A percentile compares a stretch with the other conserved stretches of the same genome.
Conservation (phyloP, 2,329 filamentous ascomycete species). For the Aspergillus novoparasiticus region DNA sequence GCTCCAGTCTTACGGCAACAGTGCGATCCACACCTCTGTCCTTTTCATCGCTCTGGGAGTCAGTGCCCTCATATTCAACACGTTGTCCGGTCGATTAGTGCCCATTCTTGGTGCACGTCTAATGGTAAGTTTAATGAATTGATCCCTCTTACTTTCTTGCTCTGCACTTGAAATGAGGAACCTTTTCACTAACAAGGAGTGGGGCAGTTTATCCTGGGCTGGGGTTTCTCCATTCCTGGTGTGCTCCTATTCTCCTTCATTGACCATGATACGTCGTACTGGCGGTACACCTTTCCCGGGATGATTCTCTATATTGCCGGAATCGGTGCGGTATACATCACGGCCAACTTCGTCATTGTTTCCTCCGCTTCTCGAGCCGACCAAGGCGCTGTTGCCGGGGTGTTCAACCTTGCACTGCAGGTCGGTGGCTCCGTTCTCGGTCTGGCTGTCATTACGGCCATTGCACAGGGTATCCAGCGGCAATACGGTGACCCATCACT, state of each 20-base stretch:
- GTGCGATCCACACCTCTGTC: background rate
- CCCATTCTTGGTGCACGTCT: background rate
- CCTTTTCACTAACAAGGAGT: background rate
- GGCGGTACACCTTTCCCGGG: background rate
- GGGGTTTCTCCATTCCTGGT: background rate
- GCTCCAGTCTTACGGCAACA: background rate
- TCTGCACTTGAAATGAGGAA: background rate
- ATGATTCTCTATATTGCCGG: background rate
- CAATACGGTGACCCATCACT: background rate
- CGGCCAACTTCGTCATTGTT: background rate
- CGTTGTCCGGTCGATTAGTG: background rate
- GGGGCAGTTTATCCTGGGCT: background rate
- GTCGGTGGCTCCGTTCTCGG: background rate
- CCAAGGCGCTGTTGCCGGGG: background rate
- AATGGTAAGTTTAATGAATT: background rate
- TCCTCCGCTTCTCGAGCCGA: background rate
- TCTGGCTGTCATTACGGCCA: background rate
- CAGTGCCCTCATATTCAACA: background rate
- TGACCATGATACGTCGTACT: background rate
- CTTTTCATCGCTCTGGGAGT: background rate
- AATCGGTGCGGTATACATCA: background rate
- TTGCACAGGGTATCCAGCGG: background rate
- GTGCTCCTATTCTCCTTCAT: background rate
- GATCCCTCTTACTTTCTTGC: background rate
- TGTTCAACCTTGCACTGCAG: background rate